Conservation (phyloP, 2,329 filamentous ascomycete genomes). For the Aspergillus amoenus region DNA sequence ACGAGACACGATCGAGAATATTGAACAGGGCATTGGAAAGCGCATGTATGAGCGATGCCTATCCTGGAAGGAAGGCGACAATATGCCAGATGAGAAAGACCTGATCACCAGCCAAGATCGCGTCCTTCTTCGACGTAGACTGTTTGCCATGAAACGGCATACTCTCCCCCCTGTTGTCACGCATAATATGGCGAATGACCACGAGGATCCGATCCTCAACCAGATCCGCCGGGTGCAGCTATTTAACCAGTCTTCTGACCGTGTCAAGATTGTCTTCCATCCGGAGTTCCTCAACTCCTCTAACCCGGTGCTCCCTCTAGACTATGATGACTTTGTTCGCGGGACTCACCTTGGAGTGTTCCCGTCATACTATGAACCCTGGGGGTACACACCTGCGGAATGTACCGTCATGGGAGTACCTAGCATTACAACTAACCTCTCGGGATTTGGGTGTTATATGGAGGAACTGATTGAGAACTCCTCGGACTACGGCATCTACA, state of each 20-base stretch:
- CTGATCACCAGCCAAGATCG: slow-evolving; percentile 89
- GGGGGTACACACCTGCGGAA: slow-evolving; percentile 97
- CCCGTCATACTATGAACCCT: slow-evolving; percentile 97
- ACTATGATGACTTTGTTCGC: slow-evolving; percentile 98
- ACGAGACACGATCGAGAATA: slow-evolving; percentile 86
- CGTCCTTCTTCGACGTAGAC: slow-evolving; percentile 81
- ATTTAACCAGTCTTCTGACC: slow-evolving; percentile 92
- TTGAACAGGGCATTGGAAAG: slow-evolving; percentile 88
- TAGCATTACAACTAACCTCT: slow-evolving; percentile 96
- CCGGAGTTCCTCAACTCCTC: slow-evolving; percentile 95
- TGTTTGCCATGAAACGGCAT: slow-evolving; percentile 96
- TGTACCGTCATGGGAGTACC: slow-evolving; percentile 99
- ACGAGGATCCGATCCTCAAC: slow-evolving; percentile 90
- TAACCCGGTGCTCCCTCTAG: slow-evolving; percentile 90
- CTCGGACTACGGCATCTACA: slow-evolving; percentile 97
- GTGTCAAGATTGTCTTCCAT: slow-evolving; percentile 97
- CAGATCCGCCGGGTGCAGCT: slow-evolving; percentile 94
- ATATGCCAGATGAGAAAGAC: slow-evolving; percentile 94
- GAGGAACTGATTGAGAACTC: slow-evolving; percentile 98
- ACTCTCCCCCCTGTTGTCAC: slow-evolving; percentile 92
- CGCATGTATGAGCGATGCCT: slow-evolving; percentile 93
- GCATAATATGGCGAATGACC: slow-evolving; percentile 96
- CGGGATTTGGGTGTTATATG: slow-evolving; percentile 99
- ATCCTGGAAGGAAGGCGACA: slow-evolving; percentile 91
- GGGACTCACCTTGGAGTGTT: slow-evolving; percentile 96